These are phyloP conservation scores for Esteya vermicola DNA, from an alignment of 2,329 filamentous ascomycete genomes.

Conservation along the genomic window DNA sequence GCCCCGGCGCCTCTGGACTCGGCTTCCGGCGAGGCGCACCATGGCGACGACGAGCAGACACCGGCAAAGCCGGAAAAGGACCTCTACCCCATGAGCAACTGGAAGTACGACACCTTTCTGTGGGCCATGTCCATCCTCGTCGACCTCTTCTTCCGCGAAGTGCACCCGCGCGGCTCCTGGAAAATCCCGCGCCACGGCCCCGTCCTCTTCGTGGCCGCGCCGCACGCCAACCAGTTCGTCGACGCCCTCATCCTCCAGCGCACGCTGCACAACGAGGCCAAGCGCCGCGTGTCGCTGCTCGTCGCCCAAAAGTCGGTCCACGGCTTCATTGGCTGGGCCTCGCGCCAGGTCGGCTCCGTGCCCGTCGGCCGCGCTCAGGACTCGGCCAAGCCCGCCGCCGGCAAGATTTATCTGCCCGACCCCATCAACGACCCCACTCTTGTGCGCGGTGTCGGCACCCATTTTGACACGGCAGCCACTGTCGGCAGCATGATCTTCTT, in stretches of 20 bases:
- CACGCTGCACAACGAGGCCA: constrained; percentile 72
- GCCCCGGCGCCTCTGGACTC: neutral
- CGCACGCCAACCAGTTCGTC: constrained; percentile 97
- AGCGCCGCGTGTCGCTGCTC: constrained; percentile 79
- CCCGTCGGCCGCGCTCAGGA: constrained; percentile 91
- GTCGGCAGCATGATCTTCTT: constrained; percentile 75
- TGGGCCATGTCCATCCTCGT: constrained; percentile 70
- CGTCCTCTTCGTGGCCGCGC: constrained; percentile 88
- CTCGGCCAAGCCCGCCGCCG: constrained; percentile 62
- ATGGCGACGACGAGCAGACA: neutral
- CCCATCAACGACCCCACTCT: constrained; percentile 73
- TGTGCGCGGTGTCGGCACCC: constrained; percentile 63
- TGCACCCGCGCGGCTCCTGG: constrained; percentile 90
- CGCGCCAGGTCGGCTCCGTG: constrained; percentile 73
- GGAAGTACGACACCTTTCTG: constrained; percentile 65
- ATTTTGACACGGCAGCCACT: constrained; percentile 66
- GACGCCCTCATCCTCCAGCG: constrained; percentile 90
- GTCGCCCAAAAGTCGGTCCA: constrained; percentile 94
- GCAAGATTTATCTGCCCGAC: constrained; percentile 79
- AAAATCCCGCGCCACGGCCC: constrained; percentile 80
- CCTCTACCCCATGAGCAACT: constrained; percentile 54
- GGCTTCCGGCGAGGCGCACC: no score
- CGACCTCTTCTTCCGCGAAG: constrained; percentile 96
- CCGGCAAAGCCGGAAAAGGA: constrained; percentile 21
- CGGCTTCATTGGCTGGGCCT: constrained; percentile 80